Evolutionary conservation across 108 stramenopile genomes (phyloP).

Genomic region (Discostella stelligeroides): DNA sequence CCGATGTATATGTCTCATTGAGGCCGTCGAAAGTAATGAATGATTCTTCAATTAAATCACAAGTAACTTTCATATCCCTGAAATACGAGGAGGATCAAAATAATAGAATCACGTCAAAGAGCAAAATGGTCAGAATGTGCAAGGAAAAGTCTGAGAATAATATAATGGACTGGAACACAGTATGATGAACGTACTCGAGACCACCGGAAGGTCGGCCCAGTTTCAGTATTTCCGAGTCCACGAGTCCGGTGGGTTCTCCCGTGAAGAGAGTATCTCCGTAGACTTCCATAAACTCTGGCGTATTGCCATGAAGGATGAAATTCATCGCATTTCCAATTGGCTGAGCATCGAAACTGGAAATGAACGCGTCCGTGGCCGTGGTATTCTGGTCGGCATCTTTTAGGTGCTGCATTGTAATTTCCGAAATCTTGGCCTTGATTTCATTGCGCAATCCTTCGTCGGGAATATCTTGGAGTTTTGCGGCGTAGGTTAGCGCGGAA

Average conservation of each 20-base stretch:
- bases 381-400: not conserved
- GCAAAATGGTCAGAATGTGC: too few species aligned
- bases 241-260: not conserved
- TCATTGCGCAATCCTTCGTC: slow-evolving; percentile 19
- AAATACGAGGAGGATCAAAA: too few species aligned
- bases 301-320: not conserved
- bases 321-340: not conserved
- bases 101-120: too few species aligned
- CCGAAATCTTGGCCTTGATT: slow-evolving; percentile 1
- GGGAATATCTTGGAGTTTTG: slow-evolving; percentile 22
- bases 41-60: not conserved
- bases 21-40: not conserved
- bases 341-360: not conserved
- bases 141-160: too few species aligned
- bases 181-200: not conserved
- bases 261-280: not conserved
- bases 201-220: not conserved
- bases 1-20: not conserved
- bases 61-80: not conserved
- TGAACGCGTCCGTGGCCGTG: not conserved
- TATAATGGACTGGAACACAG: too few species aligned
- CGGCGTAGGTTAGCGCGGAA: not conserved
- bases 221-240: not conserved
- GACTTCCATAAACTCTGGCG: not conserved
- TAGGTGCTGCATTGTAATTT: slow-evolving; percentile 3